Conservation (phyloP, 2,329 filamentous ascomycete genomes). For the Phialophora tarda region DNA sequence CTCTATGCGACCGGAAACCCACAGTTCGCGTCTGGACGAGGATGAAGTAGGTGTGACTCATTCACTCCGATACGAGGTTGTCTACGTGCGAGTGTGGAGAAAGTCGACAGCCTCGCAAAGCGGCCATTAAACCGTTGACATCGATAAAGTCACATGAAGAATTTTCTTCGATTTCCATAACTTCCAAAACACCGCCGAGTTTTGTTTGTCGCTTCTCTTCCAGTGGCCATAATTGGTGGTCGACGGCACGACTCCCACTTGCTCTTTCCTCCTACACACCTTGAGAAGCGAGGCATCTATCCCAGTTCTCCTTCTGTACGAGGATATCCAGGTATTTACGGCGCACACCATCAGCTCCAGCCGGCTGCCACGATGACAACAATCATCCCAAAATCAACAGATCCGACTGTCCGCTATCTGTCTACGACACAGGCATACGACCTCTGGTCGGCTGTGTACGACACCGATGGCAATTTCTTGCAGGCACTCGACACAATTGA, state of each 20-base stretch:
- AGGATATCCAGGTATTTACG: background rate
- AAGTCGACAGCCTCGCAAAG: background rate
- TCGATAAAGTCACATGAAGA: background rate
- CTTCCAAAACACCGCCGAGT: background rate
- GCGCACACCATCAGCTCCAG: background rate
- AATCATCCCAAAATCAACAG: slow-evolving; percentile 26
- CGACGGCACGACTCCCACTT: background rate
- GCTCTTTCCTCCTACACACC: background rate
- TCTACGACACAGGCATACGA: slow-evolving; percentile 56
- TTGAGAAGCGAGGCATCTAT: background rate
- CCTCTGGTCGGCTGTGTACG: slow-evolving; percentile 63
- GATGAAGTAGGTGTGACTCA: slow-evolving; percentile 9
- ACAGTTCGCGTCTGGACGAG: background rate
- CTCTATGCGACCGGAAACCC: background rate
- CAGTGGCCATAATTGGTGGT: background rate
- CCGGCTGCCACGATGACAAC: slow-evolving; percentile 12
- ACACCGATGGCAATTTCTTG: slow-evolving; percentile 70
- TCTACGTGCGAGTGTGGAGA: slow-evolving; percentile 2
- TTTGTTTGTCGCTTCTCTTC: background rate
- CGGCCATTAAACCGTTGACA: background rate
- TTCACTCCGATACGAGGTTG: slow-evolving; percentile 5
- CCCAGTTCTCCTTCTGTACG: background rate
- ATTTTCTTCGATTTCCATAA: background rate
- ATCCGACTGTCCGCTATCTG: slow-evolving; percentile 41
- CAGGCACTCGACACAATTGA: slow-evolving; percentile 67